These are phyloP conservation scores for Ascochyta viciae-villosae DNA, from an alignment of 2,329 filamentous ascomycete species.

Conservation along the genomic window DNA sequence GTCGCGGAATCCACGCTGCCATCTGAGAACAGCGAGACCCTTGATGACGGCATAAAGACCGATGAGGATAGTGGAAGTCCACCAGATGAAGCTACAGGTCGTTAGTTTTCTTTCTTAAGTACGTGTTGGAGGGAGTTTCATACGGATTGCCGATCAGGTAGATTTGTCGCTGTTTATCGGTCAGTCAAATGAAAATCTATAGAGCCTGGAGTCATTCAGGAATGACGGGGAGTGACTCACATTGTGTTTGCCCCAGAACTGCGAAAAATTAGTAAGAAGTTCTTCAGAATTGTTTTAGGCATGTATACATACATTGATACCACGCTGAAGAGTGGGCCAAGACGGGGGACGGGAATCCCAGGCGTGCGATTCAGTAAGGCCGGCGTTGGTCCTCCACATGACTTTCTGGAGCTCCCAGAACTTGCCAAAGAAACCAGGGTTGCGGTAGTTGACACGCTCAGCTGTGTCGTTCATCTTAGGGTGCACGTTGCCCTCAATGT, in stretches of 20 bases:
- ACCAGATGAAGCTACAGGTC: conserved; percentile 72
- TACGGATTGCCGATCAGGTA: conserved; percentile 87
- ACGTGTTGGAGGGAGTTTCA: neutral
- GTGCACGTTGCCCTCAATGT: conserved; percentile 89
- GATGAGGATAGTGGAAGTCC: conserved; percentile 81
- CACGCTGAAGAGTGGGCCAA: conserved; percentile 89
- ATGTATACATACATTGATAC: conserved; percentile 75
- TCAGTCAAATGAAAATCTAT: neutral
- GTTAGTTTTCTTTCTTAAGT: neutral
- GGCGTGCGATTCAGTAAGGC: conserved; percentile 92
- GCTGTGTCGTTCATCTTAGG: conserved; percentile 73
- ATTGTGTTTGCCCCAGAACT: conserved; percentile 96
- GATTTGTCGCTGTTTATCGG: conserved; percentile 71
- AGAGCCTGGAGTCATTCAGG: neutral
- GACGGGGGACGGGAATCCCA: conserved; percentile 96
- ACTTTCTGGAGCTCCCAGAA: conserved; percentile 97
- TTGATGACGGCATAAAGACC: conserved; percentile 83
- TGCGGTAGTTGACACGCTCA: conserved; percentile 95
- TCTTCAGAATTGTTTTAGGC: neutral
- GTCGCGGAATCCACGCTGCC: conserved; percentile 92
- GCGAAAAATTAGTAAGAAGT: conserved; percentile 48
- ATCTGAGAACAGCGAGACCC: conserved; percentile 83
- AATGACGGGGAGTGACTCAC: neutral
- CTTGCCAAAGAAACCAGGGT: conserved; percentile 95
- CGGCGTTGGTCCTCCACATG: conserved; percentile 99